A percentile compares a stretch with the other conserved stretches of the same genome.
These are phyloP conservation scores for Lactifluus piperatus DNA, from an alignment of 768 basidiomycete genomes.

Conservation along the genomic window DNA sequence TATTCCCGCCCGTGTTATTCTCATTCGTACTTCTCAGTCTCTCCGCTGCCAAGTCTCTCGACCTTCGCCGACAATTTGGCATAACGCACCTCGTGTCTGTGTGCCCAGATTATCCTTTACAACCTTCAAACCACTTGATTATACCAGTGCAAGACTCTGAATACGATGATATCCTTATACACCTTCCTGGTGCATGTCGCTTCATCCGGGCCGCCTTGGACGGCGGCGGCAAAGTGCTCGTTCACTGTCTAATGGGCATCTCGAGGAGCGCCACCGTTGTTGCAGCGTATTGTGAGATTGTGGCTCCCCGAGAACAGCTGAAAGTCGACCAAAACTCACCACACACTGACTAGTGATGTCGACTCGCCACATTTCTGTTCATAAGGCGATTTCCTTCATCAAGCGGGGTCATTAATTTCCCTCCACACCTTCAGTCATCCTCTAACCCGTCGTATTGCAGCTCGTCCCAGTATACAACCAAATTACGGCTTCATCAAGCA, in stretches of 20 bases:
- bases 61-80: slow-evolving; percentile 43
- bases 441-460: slow-evolving; percentile 22
- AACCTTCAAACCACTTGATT: slow-evolving; percentile 61
- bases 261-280: slow-evolving; percentile 66
- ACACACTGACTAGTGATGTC: slow-evolving; percentile 18
- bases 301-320: background rate
- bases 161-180: slow-evolving; percentile 52
- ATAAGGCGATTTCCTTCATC: slow-evolving; percentile 14
- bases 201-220: slow-evolving; percentile 56
- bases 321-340: background rate
- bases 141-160: slow-evolving; percentile 49
- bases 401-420: slow-evolving; percentile 32
- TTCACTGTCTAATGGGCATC: slow-evolving; percentile 69
- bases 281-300: slow-evolving; percentile 61
- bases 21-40: slow-evolving; percentile 4
- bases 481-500: slow-evolving; percentile 51
- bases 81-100: slow-evolving; percentile 78
- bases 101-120: slow-evolving; percentile 48
- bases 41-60: slow-evolving; percentile 13
- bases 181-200: slow-evolving; percentile 46
- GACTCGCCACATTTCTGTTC: slow-evolving; percentile 5
- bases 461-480: slow-evolving; percentile 32
- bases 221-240: slow-evolving; percentile 47
- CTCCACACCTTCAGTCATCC: slow-evolving; percentile 9
- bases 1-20: background rate